These are phyloP conservation scores for Canavalia gladiata DNA, from an alignment of 306 rosid genomes.

Conservation along the genomic window DNA sequence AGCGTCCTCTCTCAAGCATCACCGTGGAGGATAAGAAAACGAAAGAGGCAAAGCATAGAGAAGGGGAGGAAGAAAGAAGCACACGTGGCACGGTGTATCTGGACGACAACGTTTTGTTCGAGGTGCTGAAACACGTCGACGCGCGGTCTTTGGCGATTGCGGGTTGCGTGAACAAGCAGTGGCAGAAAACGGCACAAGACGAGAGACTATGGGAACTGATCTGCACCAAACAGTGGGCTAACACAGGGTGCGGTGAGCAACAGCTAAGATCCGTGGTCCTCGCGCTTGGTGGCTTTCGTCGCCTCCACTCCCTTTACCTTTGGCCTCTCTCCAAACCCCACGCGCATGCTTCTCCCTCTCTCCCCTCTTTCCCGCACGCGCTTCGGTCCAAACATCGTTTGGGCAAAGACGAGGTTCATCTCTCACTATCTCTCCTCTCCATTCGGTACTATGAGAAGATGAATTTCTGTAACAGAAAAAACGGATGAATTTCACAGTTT, in stretches of 20 bases:
- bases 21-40: conserved; percentile 45
- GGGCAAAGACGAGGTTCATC: conserved; percentile 83
- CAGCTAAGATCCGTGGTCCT: conserved; percentile 82
- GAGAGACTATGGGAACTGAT: conserved; percentile 90
- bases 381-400: conserved; percentile 57
- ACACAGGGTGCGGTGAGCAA: conserved; percentile 66
- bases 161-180: conserved; percentile 74
- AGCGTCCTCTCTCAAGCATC: conserved; percentile 45
- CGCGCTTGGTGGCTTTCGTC: conserved; percentile 81
- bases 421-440: conserved; percentile 73
- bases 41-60: conserved; percentile 58
- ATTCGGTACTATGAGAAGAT: conserved; percentile 81
- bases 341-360: conserved; percentile 24
- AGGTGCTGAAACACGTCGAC: conserved; percentile 82
- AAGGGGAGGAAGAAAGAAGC: background rate
- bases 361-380: conserved; percentile 52
- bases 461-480: conserved; percentile 57
- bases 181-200: conserved; percentile 77
- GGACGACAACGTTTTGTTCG: conserved; percentile 75
- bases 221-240: conserved; percentile 74
- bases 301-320: conserved; percentile 67
- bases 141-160: conserved; percentile 70
- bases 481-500: conserved; percentile 57
- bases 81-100: conserved; percentile 53
- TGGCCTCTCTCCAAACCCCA: conserved; percentile 67